These are phyloP conservation scores for Dioscorea alata DNA, from an alignment of 106 monocot genomes.

Conservation along the genomic window DNA sequence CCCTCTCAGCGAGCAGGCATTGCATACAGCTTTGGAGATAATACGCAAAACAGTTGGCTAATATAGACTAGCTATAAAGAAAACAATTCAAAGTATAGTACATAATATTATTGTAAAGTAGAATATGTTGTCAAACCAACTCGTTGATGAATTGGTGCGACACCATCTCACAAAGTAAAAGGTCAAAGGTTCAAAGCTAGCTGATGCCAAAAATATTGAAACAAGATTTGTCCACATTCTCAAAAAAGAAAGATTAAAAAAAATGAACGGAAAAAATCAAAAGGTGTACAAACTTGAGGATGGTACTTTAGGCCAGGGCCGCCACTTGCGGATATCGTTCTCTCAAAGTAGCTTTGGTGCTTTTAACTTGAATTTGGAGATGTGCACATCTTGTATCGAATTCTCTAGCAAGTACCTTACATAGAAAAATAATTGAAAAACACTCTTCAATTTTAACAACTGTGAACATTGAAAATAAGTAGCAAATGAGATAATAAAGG, in stretches of 20 bases:
- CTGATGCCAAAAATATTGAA: too few relatives aligned
- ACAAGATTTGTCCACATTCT: background rate
- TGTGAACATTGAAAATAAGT: background rate
- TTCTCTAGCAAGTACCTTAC: conserved; percentile 55
- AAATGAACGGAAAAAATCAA: too few relatives aligned
- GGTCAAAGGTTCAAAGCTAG: too few relatives aligned
- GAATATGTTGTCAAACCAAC: too few relatives aligned
- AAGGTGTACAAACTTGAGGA: conserved; percentile 16
- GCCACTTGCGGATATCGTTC: conserved; percentile 31
- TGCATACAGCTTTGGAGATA: too few relatives aligned
- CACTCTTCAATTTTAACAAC: too few relatives aligned
- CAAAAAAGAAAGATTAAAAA: background rate
- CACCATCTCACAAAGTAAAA: too few relatives aligned
- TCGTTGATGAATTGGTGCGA: too few relatives aligned
- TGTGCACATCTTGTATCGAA: conserved; percentile 35
- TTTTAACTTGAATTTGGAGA: conserved; percentile 63
- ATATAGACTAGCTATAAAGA: background rate
- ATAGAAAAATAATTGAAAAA: background rate
- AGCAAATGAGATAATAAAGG: background rate
- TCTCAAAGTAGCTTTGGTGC: conserved; percentile 55
- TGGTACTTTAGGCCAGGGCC: background rate
- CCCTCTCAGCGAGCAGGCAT: too few relatives aligned
- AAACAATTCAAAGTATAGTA: too few relatives aligned
- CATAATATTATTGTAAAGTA: too few relatives aligned
- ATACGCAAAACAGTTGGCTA: too few relatives aligned